Evolutionary conservation across 192 early-diverging fungal genomes (phyloP), one percentile per base, ranked within the genome.

Genomic region (Coemansia sp.): DNA sequence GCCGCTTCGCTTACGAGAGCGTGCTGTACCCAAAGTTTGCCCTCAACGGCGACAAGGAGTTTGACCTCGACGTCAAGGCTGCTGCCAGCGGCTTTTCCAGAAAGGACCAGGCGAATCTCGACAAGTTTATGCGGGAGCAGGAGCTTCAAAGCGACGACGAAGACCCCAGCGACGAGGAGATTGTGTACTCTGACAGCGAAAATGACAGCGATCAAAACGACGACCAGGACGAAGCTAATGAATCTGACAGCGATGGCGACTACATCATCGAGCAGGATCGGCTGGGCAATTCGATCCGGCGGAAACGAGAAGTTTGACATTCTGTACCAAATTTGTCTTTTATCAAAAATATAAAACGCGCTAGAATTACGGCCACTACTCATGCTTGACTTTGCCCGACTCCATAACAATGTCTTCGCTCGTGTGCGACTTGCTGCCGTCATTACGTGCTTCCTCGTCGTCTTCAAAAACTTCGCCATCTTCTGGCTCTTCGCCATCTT

Each of bases 61-160:
- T 96, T 73, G 84, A 86, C 62, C 82, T 99, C 22, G 97, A 99
- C 83, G 88, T 99, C 5, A 86, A 98, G 79, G 96, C 97, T 0
- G 92, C 94, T 19, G 97, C 97, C 23, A 95, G 93, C 74, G 97
- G 97, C 29, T 98, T 98, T 65, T 93, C 89, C 12, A 92, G 89
- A 66, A 89, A 95, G 69, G 90, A 93, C 69, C 93, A 97, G 76
- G 59, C 88, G 49, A 93, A 95, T 77, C 74, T 98, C 15, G 94
- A 97, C 2, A 54, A 48, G 19, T 35, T 75, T 43, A 77, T 74
- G 64, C 51, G 60, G 24, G 56, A 62, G 22, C 53, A 39, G 8
- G 45, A 25, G 4, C 35, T 22, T 12, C 54, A 50, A 4, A 60
- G 57, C n/a, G 64, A 55, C 12, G 56, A 55, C 17, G 65, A 21